These are phyloP conservation scores for Apiotrichum sp. DNA, from an alignment of 1,284 basidiomycete genomes.

Conservation along the genomic window DNA sequence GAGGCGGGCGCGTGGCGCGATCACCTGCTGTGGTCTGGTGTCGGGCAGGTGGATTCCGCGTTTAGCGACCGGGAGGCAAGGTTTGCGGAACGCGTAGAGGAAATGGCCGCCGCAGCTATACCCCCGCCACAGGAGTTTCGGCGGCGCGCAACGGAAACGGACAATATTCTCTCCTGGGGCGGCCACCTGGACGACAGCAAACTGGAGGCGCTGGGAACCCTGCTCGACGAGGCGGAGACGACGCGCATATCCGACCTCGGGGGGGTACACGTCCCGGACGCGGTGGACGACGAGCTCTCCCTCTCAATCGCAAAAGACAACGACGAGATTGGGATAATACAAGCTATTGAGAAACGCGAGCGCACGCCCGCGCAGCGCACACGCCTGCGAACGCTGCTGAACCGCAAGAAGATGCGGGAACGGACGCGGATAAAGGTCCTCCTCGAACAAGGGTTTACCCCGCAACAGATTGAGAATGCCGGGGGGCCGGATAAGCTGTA, in stretches of 20 bases:
- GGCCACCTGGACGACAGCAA: too few species aligned
- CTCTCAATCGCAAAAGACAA: constrained; percentile 18
- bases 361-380: constrained; percentile 18
- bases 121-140: too few species aligned
- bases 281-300: background rate
- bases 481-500: constrained; percentile 31
- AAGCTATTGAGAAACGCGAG: constrained; percentile 17
- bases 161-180: too few species aligned
- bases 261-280: background rate
- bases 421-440: constrained; percentile 22
- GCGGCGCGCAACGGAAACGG: too few species aligned
- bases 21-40: constrained; percentile 13
- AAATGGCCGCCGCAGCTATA: too few species aligned
- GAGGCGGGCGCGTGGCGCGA: constrained; percentile 9
- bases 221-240: background rate
- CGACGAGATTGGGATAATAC: constrained; percentile 16
- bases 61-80: too few species aligned
- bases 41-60: too few species aligned
- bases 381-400: constrained; percentile 14
- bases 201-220: too few species aligned
- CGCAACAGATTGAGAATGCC: constrained; percentile 17
- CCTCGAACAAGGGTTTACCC: constrained; percentile 22
- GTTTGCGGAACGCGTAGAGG: too few species aligned
- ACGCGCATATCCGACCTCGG: background rate
- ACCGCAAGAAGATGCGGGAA: constrained; percentile 21